Percentiles rank a stretch among this genome's conserved stretches.
Conservation (phyloP, 2,329 filamentous ascomycete genomes). For the Exophiala dermatitidis region DNA sequence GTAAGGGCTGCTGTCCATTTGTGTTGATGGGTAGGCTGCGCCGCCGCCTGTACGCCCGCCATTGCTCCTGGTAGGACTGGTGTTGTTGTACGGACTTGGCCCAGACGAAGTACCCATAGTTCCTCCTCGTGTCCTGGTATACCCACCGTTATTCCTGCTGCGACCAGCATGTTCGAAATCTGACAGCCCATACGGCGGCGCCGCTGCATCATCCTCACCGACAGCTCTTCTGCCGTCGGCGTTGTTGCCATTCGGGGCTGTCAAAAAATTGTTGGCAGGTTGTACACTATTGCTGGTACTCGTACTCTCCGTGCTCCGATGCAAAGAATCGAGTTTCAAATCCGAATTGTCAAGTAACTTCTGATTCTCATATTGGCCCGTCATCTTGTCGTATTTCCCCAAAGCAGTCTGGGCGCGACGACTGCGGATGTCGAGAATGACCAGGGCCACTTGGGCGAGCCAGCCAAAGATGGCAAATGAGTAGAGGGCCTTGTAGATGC, state of each 20-base stretch:
- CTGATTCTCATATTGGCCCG: constrained; percentile 31
- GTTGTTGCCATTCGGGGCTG: not conserved
- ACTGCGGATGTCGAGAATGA: constrained; percentile 47
- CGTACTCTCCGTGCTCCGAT: not conserved
- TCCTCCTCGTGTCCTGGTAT: too few species aligned
- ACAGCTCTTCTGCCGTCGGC: too few species aligned
- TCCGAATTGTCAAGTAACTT: constrained; percentile 20
- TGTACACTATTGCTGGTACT: not conserved
- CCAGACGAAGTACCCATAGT: too few species aligned
- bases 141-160: not conserved
- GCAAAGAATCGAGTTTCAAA: constrained; percentile 30
- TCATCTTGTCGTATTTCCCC: constrained; percentile 46
- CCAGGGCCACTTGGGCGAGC: constrained; percentile 42
- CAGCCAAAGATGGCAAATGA: constrained; percentile 46
- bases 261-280: not conserved
- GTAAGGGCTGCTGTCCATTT: not conserved
- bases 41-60: too few species aligned
- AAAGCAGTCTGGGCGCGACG: constrained; percentile 38
- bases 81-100: not conserved
- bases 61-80: not conserved
- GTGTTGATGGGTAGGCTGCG: too few species aligned
- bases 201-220: not conserved
- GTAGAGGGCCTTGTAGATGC: constrained; percentile 55
- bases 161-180: not conserved
- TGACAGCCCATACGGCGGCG: not conserved